phyloP scores from a whole-genome alignment of 331 rosid species.

The Telfairia occidentalis region DNA sequence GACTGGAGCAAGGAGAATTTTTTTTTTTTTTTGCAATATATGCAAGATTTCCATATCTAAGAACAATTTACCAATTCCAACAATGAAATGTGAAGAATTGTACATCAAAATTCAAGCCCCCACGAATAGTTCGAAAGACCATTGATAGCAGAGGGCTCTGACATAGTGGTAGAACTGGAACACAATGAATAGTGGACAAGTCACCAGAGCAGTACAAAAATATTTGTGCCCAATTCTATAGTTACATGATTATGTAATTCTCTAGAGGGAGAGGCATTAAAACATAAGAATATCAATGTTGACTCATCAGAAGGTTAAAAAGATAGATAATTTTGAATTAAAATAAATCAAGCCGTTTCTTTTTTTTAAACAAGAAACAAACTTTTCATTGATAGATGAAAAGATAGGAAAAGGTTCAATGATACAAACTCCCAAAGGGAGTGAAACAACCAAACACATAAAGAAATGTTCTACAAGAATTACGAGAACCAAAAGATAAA shows the following conservation, averaged over 20 bases:
- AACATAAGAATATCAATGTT: neutral
- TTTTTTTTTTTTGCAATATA: neutral
- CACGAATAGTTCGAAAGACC: neutral
- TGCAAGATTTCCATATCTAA: neutral
- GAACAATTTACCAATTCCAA: neutral
- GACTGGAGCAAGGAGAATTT: neutral
- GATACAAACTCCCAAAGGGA: too few relatives aligned
- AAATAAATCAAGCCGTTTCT: neutral
- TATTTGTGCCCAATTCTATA: neutral
- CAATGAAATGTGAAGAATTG: neutral
- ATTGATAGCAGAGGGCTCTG: neutral
- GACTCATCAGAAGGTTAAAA: neutral
- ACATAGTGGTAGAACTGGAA: neutral
- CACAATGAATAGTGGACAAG: neutral
- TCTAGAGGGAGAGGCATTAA: neutral
- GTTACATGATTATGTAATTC: neutral
- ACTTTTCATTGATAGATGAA: too few relatives aligned
- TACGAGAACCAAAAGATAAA: too few relatives aligned
- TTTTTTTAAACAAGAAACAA: too few relatives aligned
- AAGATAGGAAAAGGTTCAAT: too few relatives aligned
- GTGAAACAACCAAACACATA: too few relatives aligned
- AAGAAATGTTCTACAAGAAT: too few relatives aligned
- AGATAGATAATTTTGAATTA: neutral
- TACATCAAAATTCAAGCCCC: neutral
- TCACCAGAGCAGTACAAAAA: neutral